phyloP scores from a whole-genome alignment of 2,329 filamentous ascomycete species.

The Leptographium radiaticola region DNA sequence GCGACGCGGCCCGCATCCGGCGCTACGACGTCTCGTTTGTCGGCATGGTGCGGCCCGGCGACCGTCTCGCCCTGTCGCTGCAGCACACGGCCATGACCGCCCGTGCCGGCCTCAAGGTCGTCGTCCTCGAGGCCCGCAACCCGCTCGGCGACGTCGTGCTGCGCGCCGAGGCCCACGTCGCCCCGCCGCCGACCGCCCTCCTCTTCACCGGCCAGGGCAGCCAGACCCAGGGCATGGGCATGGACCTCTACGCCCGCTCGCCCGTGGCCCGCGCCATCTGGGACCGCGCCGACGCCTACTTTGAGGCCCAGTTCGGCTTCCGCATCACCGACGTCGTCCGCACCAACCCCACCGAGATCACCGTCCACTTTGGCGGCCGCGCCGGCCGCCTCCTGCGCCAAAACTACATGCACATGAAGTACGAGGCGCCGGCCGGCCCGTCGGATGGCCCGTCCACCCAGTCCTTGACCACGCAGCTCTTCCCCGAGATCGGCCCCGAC shows the following conservation, averaged over 20 bases:
- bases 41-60: conserved; percentile 95
- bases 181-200: conserved; percentile 92
- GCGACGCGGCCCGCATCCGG: conserved; percentile 91
- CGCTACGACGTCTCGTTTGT: conserved; percentile 94
- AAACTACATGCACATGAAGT: conserved; percentile 99
- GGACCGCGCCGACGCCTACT: conserved; percentile 95
- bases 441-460: no score
- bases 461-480: no score
- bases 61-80: conserved; percentile 85
- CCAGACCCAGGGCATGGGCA: conserved; percentile 98
- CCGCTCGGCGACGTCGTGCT: conserved; percentile 93
- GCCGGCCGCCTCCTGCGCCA: conserved; percentile 94
- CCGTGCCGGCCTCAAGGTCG: conserved; percentile 83
- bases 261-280: conserved; percentile 92
- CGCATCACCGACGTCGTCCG: conserved; percentile 98
- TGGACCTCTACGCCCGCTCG: conserved; percentile 94
- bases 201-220: conserved; percentile 98
- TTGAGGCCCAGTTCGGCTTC: conserved; percentile 97
- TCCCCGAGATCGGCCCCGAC: no score
- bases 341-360: conserved; percentile 98
- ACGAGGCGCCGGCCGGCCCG: conserved; percentile 74
- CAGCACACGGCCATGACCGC: conserved; percentile 91
- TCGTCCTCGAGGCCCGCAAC: conserved; percentile 95
- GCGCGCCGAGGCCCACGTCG: conserved; percentile 88
- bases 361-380: conserved; percentile 93